Conservation (phyloP, 306 rosid genomes). For the Cicer cuneatum region DNA sequence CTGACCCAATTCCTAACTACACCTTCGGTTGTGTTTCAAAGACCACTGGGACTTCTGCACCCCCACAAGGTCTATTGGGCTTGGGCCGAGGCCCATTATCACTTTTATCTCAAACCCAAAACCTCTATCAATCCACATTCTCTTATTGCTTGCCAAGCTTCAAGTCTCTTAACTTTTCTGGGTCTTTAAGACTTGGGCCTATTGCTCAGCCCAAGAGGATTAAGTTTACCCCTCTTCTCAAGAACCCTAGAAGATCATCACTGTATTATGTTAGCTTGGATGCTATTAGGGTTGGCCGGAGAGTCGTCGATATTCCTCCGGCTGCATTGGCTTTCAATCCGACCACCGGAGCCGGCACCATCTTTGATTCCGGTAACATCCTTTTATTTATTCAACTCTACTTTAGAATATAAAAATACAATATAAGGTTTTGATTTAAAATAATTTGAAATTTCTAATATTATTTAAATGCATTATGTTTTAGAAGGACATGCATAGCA, state of each 20-base stretch:
- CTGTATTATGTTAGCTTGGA: slow-evolving; percentile 75
- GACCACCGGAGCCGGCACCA: slow-evolving; percentile 80
- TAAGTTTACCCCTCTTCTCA: slow-evolving; percentile 85
- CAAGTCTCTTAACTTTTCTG: slow-evolving; percentile 81
- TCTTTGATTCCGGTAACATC: slow-evolving; percentile 82
- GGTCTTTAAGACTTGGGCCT: slow-evolving; percentile 89
- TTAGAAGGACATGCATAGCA: neutral
- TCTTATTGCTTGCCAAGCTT: slow-evolving; percentile 93
- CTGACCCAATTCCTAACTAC: slow-evolving; percentile 64
- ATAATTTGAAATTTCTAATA: slow-evolving; percentile 5
- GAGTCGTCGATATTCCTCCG: slow-evolving; percentile 73
- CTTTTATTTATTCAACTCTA: neutral
- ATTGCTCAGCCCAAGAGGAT: slow-evolving; percentile 80
- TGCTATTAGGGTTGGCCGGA: slow-evolving; percentile 79
- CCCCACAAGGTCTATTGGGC: slow-evolving; percentile 89
- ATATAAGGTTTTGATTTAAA: too few relatives aligned
- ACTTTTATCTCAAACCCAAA: slow-evolving; percentile 72
- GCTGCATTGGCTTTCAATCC: slow-evolving; percentile 72
- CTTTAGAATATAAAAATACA: neutral
- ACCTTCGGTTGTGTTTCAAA: slow-evolving; percentile 80
- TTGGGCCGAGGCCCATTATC: slow-evolving; percentile 96
- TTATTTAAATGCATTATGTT: neutral
- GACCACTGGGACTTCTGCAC: slow-evolving; percentile 66
- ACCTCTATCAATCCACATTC: slow-evolving; percentile 81
- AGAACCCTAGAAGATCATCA: slow-evolving; percentile 85